Percentiles rank a stretch among this genome's conserved stretches.
These are phyloP conservation scores for Solanum megistacrolobum DNA, from an alignment of 257 asterid species.

Conservation along the genomic window DNA sequence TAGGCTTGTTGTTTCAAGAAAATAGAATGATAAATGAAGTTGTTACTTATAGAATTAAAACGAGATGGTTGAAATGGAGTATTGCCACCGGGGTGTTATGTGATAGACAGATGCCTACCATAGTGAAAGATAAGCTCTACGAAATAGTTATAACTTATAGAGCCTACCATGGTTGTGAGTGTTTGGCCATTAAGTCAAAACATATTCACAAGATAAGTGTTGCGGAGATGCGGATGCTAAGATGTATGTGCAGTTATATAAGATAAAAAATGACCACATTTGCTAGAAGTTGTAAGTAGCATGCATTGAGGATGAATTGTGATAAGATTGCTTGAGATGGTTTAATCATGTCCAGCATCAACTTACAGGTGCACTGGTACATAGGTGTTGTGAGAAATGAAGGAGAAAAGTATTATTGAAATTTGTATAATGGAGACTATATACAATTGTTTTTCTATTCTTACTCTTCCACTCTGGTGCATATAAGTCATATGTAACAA, in stretches of 20 bases:
- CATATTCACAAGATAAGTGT: neutral
- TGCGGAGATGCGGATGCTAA: neutral
- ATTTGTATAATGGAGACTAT: too few relatives aligned
- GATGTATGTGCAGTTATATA: neutral
- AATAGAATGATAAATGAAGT: neutral
- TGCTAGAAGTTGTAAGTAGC: neutral
- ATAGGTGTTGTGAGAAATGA: neutral
- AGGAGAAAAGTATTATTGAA: neutral
- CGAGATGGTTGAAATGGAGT: neutral
- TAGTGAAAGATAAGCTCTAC: neutral
- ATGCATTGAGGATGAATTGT: neutral
- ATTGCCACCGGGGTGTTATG: neutral
- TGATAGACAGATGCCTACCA: neutral
- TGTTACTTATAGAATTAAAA: neutral
- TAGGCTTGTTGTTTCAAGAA: neutral
- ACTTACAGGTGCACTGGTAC: neutral
- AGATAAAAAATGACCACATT: neutral
- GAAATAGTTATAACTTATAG: neutral
- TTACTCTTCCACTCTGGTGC: neutral
- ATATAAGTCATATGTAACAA: neutral
- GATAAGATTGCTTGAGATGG: neutral
- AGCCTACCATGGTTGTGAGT: neutral
- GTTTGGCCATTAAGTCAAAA: neutral
- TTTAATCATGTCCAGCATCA: neutral
- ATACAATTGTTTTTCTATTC: neutral